A percentile compares a stretch with the other conserved stretches of the same genome.
Conservation (phyloP, 2,329 filamentous ascomycete species). For the Aureobasidium zeae region DNA sequence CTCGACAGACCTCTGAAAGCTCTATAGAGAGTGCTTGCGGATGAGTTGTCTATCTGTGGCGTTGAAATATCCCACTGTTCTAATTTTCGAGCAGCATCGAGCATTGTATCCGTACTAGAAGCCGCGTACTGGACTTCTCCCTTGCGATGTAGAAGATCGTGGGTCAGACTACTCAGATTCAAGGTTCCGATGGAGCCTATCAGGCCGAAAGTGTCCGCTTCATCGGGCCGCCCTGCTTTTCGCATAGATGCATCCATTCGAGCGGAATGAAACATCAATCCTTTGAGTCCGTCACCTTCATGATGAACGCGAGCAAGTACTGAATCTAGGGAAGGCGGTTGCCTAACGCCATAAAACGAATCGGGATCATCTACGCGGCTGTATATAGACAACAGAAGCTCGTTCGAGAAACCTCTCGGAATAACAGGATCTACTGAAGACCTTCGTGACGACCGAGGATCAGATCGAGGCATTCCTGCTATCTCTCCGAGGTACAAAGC, state of each 20-base stretch:
- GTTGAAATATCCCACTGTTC: conserved; percentile 88
- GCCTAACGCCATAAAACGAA: conserved; percentile 83
- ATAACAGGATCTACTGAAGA: conserved; percentile 46
- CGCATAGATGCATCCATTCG: conserved; percentile 80
- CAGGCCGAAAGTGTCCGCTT: conserved; percentile 57
- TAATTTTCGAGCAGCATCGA: conserved; percentile 69
- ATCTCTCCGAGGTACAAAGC: conserved; percentile 78
- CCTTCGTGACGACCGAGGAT: conserved; percentile 50
- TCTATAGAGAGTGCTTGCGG: conserved; percentile 62
- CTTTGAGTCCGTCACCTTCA: conserved; percentile 78
- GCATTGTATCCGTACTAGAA: conserved; percentile 59
- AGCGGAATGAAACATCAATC: conserved; percentile 80
- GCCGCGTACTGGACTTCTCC: conserved; percentile 50
- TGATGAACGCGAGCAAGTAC: conserved; percentile 79
- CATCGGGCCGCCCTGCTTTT: conserved; percentile 45
- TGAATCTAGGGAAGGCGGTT: conserved; percentile 64
- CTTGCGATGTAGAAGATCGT: conserved; percentile 64
- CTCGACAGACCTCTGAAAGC: conserved; percentile 71
- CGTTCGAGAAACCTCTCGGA: conserved; percentile 45
- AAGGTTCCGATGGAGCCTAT: conserved; percentile 69
- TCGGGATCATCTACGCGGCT: conserved; percentile 93
- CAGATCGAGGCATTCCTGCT: not conserved
- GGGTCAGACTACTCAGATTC: conserved; percentile 76
- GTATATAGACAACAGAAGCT: conserved; percentile 72
- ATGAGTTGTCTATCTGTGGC: conserved; percentile 42